phyloP scores from a whole-genome alignment of 345 rosid genomes.

The Syzygium jambos region DNA sequence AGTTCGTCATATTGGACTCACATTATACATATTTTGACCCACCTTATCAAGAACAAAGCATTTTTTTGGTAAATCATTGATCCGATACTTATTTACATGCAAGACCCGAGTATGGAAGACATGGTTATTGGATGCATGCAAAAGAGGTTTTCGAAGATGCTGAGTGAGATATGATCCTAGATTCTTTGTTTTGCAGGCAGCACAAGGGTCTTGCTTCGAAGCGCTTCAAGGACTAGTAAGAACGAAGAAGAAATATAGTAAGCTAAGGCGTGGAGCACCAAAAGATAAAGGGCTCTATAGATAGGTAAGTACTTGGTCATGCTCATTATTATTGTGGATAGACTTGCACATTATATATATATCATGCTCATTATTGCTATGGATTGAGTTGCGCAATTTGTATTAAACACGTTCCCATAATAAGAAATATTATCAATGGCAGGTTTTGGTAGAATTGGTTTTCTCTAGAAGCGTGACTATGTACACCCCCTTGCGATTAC shows the following conservation, averaged over 20 bases:
- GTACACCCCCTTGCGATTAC: neutral
- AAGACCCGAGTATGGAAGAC: neutral
- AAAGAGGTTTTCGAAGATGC: neutral
- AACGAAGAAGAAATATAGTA: neutral
- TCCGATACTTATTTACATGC: neutral
- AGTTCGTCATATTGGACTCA: too few relatives aligned
- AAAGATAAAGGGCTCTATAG: too few relatives aligned
- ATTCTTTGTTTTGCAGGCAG: neutral
- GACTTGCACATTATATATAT: neutral
- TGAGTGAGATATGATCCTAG: neutral
- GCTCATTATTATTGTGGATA: too few relatives aligned
- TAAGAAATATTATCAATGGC: neutral
- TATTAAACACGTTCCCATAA: neutral
- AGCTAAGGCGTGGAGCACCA: too few relatives aligned
- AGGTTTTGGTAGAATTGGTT: neutral
- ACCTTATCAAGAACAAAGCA: neutral
- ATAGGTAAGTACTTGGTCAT: too few relatives aligned
- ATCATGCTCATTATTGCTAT: neutral
- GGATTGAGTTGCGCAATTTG: neutral
- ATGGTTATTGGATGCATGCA: neutral
- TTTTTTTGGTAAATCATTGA: neutral
- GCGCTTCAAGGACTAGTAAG: neutral
- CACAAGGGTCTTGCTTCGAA: neutral
- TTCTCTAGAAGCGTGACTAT: neutral
- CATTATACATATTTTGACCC: neutral